Evolutionary conservation across 768 basidiomycete genomes (phyloP), one percentile per base, ranked within the genome.

Genomic region (Lactifluus volemus): DNA sequence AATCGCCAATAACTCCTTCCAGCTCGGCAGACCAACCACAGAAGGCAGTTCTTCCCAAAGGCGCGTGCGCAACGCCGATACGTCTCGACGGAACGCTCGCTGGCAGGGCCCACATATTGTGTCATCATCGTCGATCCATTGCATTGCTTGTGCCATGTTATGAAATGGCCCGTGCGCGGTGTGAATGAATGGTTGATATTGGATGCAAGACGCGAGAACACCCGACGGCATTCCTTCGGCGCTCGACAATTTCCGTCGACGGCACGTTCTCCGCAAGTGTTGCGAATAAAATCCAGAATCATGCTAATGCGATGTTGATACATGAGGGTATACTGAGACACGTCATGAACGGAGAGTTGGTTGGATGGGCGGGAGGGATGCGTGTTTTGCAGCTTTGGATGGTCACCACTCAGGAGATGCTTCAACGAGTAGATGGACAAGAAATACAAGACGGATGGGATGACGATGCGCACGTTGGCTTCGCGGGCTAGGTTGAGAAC

Each of bases 401-500:
- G 83, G 54, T 82, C 78, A 15, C 63, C 78, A 10, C 73, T 69
- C 9, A 83, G 70, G 19, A 83, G 70, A 59, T 80, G 79, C 44
- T 73, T 68, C 38, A 84, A 72, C 5, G 77, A 76, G 63, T 84
- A 84, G 12, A 83, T 68, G 30, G 82, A 82, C n/a, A 84, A 75
- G 70, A 83, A 83, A 65, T 83, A 84, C 11, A 83, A 57, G 9
- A 76, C 78, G 9, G 81, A 77, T 2, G 82, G 82, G 39, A 82
- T 58, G 50, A 83, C 63, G 53, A 81, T 69, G 29, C 69, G 71
- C 17, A 78, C 71, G 65, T 83, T 74, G 14, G 75, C 76, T 67
- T 82, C 80, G 50, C 77, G 73, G 14, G 81, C 81, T 44, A 84
- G 77, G 58, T 82, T 81, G 55, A 84, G 75, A 38, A 83, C 77